Conservation (phyloP, 2,329 filamentous ascomycete genomes). For the Colletotrichum lini region DNA sequence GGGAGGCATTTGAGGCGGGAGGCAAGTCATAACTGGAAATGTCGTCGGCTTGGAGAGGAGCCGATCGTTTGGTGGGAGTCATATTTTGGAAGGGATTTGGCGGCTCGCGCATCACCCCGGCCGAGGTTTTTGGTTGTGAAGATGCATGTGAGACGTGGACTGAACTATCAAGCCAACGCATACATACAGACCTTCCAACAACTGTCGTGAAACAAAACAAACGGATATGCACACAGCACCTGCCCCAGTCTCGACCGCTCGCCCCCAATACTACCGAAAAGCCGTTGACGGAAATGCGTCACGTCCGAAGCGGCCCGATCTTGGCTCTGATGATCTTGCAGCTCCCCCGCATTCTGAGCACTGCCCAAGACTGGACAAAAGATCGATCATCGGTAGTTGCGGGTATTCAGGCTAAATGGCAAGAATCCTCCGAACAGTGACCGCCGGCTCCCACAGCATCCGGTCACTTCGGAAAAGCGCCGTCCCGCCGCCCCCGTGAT, state of each 20-base stretch:
- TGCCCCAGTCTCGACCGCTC: neutral
- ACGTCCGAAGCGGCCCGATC: neutral
- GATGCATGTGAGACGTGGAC: neutral
- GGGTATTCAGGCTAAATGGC: constrained; percentile 19
- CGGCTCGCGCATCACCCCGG: too few relatives aligned
- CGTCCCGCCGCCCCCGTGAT: neutral
- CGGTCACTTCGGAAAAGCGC: constrained; percentile 32
- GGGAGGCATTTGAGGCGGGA: constrained; percentile 23
- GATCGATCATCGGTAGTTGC: constrained; percentile 15
- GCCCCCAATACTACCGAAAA: neutral
- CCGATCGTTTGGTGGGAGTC: neutral
- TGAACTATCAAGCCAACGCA: neutral
- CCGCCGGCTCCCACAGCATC: neutral
- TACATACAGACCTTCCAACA: neutral
- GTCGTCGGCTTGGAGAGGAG: neutral
- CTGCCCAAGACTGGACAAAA: neutral
- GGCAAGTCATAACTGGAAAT: neutral
- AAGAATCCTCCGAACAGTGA: neutral
- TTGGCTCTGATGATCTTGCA: constrained; percentile 14
- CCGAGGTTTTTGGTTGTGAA: neutral
- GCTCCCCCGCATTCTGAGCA: constrained; percentile 13
- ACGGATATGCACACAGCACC: constrained; percentile 16
- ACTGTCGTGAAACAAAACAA: neutral
- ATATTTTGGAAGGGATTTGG: neutral
- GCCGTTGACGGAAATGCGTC: constrained; percentile 10